These are phyloP conservation scores for Talaromyces amestolkiae DNA, from an alignment of 2,329 filamentous ascomycete species.

Conservation along the genomic window DNA sequence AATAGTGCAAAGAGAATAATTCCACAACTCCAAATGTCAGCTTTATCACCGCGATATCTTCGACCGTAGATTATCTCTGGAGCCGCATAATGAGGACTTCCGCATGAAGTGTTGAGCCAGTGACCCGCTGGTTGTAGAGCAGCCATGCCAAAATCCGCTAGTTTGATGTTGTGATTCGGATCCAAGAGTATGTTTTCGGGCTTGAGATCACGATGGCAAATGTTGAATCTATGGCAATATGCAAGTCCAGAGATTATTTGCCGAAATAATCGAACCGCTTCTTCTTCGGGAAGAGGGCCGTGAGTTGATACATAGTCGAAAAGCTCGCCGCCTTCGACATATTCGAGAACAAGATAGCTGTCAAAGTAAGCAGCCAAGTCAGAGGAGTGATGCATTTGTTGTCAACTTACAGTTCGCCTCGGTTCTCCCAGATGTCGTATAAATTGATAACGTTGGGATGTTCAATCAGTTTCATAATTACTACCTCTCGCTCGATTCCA, in stretches of 20 bases:
- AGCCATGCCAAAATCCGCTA: constrained; percentile 98
- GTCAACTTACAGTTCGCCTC: constrained; percentile 76
- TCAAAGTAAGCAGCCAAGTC: background rate
- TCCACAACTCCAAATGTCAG: constrained; percentile 93
- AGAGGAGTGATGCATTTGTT: background rate
- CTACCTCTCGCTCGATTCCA: constrained; percentile 89
- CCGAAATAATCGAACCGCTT: constrained; percentile 80
- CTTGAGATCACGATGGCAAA: constrained; percentile 94
- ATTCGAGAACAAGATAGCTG: constrained; percentile 93
- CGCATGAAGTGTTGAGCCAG: constrained; percentile 83
- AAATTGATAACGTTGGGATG: constrained; percentile 93
- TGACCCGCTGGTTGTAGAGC: constrained; percentile 79
- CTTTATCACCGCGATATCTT: constrained; percentile 77
- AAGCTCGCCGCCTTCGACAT: constrained; percentile 78
- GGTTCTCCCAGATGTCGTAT: constrained; percentile 97
- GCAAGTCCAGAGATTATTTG: constrained; percentile 90
- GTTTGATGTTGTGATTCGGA: constrained; percentile 72
- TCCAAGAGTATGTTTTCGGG: constrained; percentile 95
- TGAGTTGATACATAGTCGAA: constrained; percentile 79
- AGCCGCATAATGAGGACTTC: constrained; percentile 94
- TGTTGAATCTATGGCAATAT: constrained; percentile 91
- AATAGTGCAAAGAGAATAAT: constrained; percentile 88
- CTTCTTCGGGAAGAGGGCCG: constrained; percentile 72
- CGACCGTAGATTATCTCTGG: constrained; percentile 80
- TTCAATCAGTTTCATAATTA: constrained; percentile 93